A percentile compares a stretch with the other conserved stretches of the same genome.
Evolutionary conservation across 2,329 filamentous ascomycete species (phyloP).

Genomic region (Pseudogymnoascus destructans): DNA sequence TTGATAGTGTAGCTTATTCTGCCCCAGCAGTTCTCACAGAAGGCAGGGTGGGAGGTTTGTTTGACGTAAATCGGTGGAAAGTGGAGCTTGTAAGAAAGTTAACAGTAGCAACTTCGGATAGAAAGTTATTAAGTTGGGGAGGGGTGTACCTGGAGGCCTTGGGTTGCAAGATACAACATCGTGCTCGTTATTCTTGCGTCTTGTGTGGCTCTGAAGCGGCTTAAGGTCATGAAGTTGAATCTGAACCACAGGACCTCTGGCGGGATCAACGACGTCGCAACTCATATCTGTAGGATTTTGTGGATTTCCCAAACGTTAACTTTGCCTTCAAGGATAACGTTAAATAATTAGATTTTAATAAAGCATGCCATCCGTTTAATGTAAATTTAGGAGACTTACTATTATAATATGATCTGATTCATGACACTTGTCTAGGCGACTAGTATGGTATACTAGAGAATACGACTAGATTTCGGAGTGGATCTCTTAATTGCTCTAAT

Average conservation of each 20-base stretch:
- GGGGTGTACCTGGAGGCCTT: background rate
- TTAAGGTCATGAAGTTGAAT: background rate
- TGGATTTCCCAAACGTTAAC: background rate
- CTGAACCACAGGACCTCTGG: background rate
- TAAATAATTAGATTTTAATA: background rate
- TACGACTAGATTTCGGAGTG: background rate
- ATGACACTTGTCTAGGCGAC: background rate
- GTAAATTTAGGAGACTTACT: background rate
- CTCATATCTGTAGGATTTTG: background rate
- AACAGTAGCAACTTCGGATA: background rate
- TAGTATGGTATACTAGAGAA: background rate
- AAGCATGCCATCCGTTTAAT: background rate
- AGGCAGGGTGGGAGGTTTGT: background rate
- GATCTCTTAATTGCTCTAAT: no score
- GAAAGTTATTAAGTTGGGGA: background rate
- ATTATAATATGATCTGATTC: background rate
- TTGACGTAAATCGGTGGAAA: background rate
- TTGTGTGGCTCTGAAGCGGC: background rate
- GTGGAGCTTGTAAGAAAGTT: background rate
- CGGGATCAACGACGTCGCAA: background rate
- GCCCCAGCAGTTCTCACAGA: background rate
- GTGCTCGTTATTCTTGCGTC: background rate
- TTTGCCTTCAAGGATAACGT: background rate
- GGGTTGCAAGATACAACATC: background rate
- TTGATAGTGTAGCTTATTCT: background rate